These are phyloP conservation scores for Avena eriantha DNA, from an alignment of 176 grass and related monocot genomes.

Conservation along the genomic window DNA sequence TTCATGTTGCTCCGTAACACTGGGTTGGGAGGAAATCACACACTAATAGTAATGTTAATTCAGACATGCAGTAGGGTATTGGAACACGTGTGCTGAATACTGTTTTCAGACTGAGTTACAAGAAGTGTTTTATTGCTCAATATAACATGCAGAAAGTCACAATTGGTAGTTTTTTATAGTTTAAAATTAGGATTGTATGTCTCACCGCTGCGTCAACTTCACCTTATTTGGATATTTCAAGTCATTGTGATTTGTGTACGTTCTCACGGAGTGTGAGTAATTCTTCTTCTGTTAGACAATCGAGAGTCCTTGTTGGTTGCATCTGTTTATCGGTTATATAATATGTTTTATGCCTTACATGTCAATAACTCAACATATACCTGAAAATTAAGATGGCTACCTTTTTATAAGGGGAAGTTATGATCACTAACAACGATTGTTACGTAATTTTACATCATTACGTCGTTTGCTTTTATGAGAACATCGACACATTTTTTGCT, in stretches of 20 bases:
- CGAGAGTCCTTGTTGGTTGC: not conserved
- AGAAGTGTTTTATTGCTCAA: not conserved
- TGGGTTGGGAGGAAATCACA: not conserved
- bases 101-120: not conserved
- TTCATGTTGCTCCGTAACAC: not conserved
- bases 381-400: not conserved
- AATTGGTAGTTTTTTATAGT: not conserved
- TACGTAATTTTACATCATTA: not conserved
- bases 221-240: conserved; percentile 10
- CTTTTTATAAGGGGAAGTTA: not conserved
- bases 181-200: not conserved
- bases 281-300: not conserved
- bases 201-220: not conserved
- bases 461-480: not conserved
- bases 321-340: not conserved
- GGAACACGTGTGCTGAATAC: not conserved
- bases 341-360: not conserved
- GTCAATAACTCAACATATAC: not conserved
- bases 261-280: not conserved
- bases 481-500: not conserved
- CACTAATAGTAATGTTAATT: not conserved
- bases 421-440: not conserved
- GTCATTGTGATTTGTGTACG: not conserved
- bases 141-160: not conserved
- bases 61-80: not conserved